These are phyloP conservation scores for Fraxinus greggii DNA, from an alignment of 305 asterid species.

Conservation along the genomic window DNA sequence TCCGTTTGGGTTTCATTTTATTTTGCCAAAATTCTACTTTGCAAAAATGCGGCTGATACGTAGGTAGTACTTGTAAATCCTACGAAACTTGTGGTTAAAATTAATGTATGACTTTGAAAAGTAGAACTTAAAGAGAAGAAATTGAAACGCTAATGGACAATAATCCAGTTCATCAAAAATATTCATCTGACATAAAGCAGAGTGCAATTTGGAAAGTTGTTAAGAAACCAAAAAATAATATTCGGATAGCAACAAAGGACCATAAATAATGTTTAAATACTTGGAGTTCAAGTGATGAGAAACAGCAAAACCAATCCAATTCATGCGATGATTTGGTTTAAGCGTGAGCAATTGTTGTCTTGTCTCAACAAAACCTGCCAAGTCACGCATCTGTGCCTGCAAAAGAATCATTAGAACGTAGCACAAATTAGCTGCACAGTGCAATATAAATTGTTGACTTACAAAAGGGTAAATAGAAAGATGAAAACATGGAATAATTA, in stretches of 20 bases:
- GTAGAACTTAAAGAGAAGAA: background rate
- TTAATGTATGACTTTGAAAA: background rate
- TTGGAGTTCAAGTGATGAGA: slow-evolving; percentile 84
- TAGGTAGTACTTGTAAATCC: background rate
- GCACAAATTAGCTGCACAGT: slow-evolving; percentile 19
- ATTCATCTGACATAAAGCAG: background rate
- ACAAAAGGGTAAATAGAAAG: background rate
- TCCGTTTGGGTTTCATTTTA: background rate
- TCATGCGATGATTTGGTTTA: slow-evolving; percentile 98
- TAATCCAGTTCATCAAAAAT: background rate
- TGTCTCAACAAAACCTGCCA: slow-evolving; percentile 94
- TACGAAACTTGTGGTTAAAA: background rate
- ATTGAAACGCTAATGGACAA: slow-evolving; percentile 13
- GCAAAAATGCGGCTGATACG: background rate
- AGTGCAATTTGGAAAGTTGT: background rate
- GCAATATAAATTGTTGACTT: background rate
- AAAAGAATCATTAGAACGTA: slow-evolving; percentile 23
- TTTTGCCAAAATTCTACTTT: background rate
- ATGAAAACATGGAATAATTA: background rate
- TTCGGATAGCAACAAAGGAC: background rate
- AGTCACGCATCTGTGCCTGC: slow-evolving; percentile 99
- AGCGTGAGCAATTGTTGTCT: slow-evolving; percentile 94
- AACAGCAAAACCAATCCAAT: slow-evolving; percentile 99
- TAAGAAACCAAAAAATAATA: background rate
- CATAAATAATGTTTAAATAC: slow-evolving; percentile 32